Evolutionary conservation across 495 filamentous ascomycete genomes (phyloP).

Genomic region (Penicillium lagena): DNA sequence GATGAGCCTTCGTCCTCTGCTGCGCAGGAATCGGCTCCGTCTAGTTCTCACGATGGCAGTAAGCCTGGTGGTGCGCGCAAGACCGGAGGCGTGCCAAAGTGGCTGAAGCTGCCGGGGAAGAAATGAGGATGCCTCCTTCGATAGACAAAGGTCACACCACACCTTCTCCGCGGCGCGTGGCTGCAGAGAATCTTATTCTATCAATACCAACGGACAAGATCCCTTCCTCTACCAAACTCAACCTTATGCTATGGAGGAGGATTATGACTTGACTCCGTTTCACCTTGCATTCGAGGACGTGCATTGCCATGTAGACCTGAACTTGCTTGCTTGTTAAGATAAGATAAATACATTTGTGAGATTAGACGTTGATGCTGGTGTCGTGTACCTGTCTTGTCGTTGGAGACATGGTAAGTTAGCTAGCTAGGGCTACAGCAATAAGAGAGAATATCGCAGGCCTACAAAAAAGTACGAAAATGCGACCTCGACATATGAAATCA

Average conservation of each 20-base stretch:
- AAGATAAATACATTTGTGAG: too few relatives aligned
- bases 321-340: background rate
- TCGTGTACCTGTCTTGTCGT: too few relatives aligned
- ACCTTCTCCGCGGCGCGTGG: too few relatives aligned
- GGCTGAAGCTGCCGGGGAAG: conserved; percentile 60
- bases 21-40: conserved; percentile 20
- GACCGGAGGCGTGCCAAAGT: conserved; percentile 53
- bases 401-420: too few relatives aligned
- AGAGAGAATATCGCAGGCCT: background rate
- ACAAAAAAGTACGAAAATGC: too few relatives aligned
- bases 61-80: conserved; percentile 36
- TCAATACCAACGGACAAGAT: background rate
- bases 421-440: background rate
- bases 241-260: background rate
- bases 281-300: background rate
- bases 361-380: too few relatives aligned
- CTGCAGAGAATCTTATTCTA: too few relatives aligned
- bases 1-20: conserved; percentile 37
- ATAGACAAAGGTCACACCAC: too few relatives aligned
- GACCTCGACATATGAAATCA: conserved; percentile 3
- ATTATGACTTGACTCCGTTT: background rate
- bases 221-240: background rate
- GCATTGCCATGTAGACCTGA: background rate
- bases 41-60: conserved; percentile 31
- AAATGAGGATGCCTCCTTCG: conserved; percentile 23